Conservation (phyloP, 139 green algal genomes). For the Desmodesmus armatus region DNA sequence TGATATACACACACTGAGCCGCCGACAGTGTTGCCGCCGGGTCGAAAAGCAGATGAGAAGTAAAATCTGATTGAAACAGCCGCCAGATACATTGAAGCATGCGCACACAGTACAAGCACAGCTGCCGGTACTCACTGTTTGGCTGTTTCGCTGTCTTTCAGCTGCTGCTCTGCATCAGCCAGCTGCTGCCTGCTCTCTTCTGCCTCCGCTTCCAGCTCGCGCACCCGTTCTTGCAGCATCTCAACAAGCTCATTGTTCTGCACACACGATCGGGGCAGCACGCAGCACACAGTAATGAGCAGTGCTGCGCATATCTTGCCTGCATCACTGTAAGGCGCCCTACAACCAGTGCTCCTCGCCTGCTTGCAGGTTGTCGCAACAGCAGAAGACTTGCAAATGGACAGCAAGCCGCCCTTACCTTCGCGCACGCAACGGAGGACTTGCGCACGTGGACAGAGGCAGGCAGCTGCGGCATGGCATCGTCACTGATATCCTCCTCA, state of each 20-base stretch:
- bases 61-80: too few relatives aligned
- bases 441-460: constrained; percentile 21
- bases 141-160: constrained; percentile 23
- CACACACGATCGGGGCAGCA: not conserved
- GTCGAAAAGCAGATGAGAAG: too few relatives aligned
- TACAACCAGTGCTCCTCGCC: not conserved
- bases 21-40: too few relatives aligned
- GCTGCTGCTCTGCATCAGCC: not conserved
- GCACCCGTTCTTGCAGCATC: constrained; percentile 22
- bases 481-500: not conserved
- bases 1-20: too few relatives aligned
- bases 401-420: not conserved
- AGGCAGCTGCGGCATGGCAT: not conserved
- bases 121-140: constrained; percentile 36
- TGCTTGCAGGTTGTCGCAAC: not conserved
- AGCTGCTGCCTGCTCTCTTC: constrained; percentile 46
- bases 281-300: not conserved
- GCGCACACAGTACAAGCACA: too few relatives aligned
- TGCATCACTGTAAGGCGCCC: not conserved
- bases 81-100: not conserved
- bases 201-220: constrained; percentile 38
- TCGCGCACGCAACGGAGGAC: constrained; percentile 20
- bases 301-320: too few relatives aligned
- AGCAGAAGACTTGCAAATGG: not conserved
- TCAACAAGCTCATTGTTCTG: constrained; percentile 14